Percentiles rank a stretch among this genome's conserved stretches.
These are phyloP conservation scores for Aspergillus ellipticus DNA, from an alignment of 495 filamentous ascomycete species.

Conservation along the genomic window DNA sequence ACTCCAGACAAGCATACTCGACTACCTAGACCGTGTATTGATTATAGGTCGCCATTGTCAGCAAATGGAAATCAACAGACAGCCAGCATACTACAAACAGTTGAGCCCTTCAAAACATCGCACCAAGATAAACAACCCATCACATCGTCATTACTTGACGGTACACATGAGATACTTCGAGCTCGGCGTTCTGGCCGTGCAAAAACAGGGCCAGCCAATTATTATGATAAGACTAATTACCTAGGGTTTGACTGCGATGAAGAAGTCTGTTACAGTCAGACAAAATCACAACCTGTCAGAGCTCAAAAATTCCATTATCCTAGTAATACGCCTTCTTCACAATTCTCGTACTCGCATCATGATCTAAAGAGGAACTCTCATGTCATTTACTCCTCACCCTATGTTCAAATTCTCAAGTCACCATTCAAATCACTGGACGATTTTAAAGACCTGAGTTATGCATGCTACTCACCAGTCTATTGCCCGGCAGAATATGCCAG, in stretches of 20 bases:
- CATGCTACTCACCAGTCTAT: conserved; percentile 11
- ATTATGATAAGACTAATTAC: conserved; percentile 16
- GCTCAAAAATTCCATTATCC: neutral
- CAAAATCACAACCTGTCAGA: neutral
- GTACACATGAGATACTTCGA: neutral
- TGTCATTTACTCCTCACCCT: conserved; percentile 6
- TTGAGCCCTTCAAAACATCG: neutral
- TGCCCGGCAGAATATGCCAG: conserved; percentile 12
- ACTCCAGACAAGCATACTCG: neutral
- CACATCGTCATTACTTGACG: neutral
- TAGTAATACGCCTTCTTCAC: neutral
- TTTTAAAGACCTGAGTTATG: conserved; percentile 5
- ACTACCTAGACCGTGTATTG: neutral
- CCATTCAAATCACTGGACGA: conserved; percentile 8
- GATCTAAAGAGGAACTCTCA: neutral
- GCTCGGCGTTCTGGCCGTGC: conserved; percentile 24
- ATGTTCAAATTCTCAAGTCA: conserved; percentile 10
- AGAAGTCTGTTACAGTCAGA: neutral
- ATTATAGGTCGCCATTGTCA: neutral
- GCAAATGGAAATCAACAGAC: neutral
- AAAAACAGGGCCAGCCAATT: conserved; percentile 22
- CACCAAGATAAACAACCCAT: neutral
- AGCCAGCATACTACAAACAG: neutral
- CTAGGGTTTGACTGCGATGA: conserved; percentile 12
- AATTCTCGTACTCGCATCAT: neutral